A percentile compares a stretch with the other conserved stretches of the same genome.
These are phyloP conservation scores for Colletotrichum neosansevieriae DNA, from an alignment of 2,329 filamentous ascomycete species.

Conservation along the genomic window DNA sequence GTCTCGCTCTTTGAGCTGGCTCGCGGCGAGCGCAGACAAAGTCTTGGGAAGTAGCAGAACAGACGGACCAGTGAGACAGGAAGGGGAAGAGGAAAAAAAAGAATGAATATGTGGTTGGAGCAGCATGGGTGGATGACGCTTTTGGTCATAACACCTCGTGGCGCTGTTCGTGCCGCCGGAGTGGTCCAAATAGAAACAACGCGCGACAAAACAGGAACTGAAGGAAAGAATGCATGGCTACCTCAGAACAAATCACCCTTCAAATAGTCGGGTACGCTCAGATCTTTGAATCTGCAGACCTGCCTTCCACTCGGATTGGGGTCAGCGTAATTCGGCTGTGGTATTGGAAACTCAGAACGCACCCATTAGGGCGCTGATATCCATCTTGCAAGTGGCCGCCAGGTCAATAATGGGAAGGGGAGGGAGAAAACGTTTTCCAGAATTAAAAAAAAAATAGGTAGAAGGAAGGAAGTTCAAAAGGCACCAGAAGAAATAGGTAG, in stretches of 20 bases:
- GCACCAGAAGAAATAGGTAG: no score
- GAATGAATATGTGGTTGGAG: neutral
- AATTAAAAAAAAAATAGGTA: neutral
- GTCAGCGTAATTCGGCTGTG: neutral
- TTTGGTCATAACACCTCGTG: neutral
- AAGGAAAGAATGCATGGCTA: conserved; percentile 1
- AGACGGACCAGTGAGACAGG: neutral
- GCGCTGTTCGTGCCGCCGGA: neutral
- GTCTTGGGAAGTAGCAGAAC: neutral
- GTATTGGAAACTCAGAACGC: neutral
- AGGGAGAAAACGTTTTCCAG: neutral
- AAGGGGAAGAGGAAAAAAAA: neutral
- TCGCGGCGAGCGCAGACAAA: neutral
- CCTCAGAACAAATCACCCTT: neutral
- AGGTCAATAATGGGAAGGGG: neutral
- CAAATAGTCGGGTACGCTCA: neutral
- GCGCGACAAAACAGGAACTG: neutral
- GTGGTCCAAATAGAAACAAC: neutral
- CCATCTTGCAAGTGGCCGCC: neutral
- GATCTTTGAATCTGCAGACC: no score
- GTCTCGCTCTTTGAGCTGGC: neutral
- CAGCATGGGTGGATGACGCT: neutral
- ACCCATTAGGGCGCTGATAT: neutral
- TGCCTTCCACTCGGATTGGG: neutral
- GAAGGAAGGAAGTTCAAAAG: neutral